Evolutionary conservation across 1,284 basidiomycete species (phyloP), one percentile per base, ranked within the genome.

Genomic region (Trametes sp.): DNA sequence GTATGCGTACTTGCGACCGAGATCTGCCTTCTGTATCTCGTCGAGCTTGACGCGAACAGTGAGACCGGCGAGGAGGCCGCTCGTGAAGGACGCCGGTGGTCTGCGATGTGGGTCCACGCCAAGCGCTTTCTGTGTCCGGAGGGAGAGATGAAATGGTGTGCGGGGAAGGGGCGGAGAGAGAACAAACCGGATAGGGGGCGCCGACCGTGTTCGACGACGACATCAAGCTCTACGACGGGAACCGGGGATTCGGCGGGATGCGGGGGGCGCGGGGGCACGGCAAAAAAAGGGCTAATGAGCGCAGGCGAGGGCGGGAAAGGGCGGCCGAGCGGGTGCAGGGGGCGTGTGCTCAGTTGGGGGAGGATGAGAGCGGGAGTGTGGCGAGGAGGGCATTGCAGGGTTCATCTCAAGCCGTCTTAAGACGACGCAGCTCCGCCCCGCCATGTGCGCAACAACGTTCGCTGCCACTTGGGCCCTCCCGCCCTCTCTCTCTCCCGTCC

Each of bases 11-110:
- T 67, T 67, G 23, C 66, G 54, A 11, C 66, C 63, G 16, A 57
- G 38, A 51, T 65, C 58, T 16, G 66, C 66, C 49, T 63, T 65
- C 38, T 67, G 66, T 2, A 65, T n/a, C 19, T 67, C 66, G 4
- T 54, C 29, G 9, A 62, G 28, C 14, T 59, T 28, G n/a, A 54
- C 52, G 13, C 66, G 63, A 4, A 65, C 45, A 4, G 57, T 59
- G 23, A 51, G 61, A 35, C 63, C 66, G 1, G 54, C 50, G 23
- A 65, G 57, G 1, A 26, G 33, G 11, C 63, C 63, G 4, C 26
- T 8, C 4, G 24, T 24, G 51, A 64, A 64, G 2, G n/a, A 6
- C 0, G 51, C 29, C 2, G 58, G 55, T 4, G 13, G 19, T 0
- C 38, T 33, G 24, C 4, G 6, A 0, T 13, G 8, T 21, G 38